Evolutionary conservation across 371 early-diverging fungal genomes (phyloP).

Genomic region (Edhazardia aedis): DNA sequence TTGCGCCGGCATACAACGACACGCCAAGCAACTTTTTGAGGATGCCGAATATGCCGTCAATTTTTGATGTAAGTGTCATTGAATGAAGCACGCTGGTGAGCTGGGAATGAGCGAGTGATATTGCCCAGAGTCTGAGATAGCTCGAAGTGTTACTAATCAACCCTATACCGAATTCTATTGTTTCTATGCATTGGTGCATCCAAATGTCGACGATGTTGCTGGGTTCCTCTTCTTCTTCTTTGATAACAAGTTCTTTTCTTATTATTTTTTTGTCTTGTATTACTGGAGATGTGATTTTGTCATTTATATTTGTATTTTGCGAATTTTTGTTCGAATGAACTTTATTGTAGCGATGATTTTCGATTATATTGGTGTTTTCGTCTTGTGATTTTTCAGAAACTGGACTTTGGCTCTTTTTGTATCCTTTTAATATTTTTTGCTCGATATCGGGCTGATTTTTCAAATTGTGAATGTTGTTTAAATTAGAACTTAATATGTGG

Average conservation of each 20-base stretch:
- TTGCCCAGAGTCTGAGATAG: slow-evolving; percentile 96
- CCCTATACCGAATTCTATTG: slow-evolving; percentile 89
- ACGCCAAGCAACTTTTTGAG: slow-evolving; percentile 54
- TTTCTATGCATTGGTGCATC: slow-evolving; percentile 76
- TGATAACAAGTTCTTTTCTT: neutral
- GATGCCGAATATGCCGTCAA: slow-evolving; percentile 55
- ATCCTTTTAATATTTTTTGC: slow-evolving; percentile 32
- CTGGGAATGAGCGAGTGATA: slow-evolving; percentile 93
- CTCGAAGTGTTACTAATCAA: slow-evolving; percentile 95
- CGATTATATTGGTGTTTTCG: no score
- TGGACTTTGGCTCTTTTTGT: slow-evolving; percentile 57
- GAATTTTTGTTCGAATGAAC: neutral
- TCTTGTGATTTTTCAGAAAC: neutral
- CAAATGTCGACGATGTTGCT: slow-evolving; percentile 35
- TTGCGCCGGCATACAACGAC: slow-evolving; percentile 48
- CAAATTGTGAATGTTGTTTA: slow-evolving; percentile 3
- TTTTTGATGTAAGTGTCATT: slow-evolving; percentile 56
- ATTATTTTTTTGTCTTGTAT: neutral
- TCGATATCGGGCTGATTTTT: slow-evolving; percentile 27
- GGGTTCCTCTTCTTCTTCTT: slow-evolving; percentile 11
- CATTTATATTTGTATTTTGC: neutral
- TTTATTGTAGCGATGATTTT: neutral
- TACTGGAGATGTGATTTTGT: neutral
- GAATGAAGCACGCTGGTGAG: slow-evolving; percentile 84
- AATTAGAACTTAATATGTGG: neutral